Evolutionary conservation across 106 monocot species (phyloP), one percentile per base, ranked within the genome.

Genomic region (Hemerocallis citrina): DNA sequence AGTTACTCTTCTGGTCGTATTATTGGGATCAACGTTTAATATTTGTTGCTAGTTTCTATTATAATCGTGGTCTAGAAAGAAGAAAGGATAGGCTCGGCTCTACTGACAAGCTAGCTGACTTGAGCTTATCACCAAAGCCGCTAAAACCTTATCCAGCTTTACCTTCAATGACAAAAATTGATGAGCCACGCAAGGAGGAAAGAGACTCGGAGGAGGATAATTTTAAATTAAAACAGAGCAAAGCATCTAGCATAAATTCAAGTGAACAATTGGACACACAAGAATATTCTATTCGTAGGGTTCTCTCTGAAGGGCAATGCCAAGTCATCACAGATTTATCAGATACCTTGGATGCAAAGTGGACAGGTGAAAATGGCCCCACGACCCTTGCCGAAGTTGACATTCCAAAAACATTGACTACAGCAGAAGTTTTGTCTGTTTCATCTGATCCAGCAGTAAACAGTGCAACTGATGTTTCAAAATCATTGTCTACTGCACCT

Each of bases 21-120:
- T 50, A 80, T 39, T 89, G 93, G 93, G 83, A 85, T 68, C 79
- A 80, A 68, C 79, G 89, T 3, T 57, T 93, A 34, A 66, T 72
- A 28, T 68, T 63, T 69, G 75, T 79, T 71, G 44, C 74, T 33
- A 41, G 48, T 63, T 59, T 66, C 62, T 58, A 54, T 36, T 55
- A n/a, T 14, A 57, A 32, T 55, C 36, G 32, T 30, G 46, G 62
- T 67, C 29, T 76, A 14, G n/a, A 25, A 15, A 77, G 31, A 46
- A 63, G 33, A 27, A 63, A 54, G 57, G 76, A 80, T 32, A 74
- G 74, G 59, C 19, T 66, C 15, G 60, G 46, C 17, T 45, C 57
- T 58, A 58, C n/a, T 25, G 58, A 59, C 6, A 83, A 65, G 41
- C 24, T 57, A 50, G 48, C 62, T 61, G 77, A 78, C 49, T 50